These are phyloP conservation scores for Neonectria sp. DNA, from an alignment of 2,329 filamentous ascomycete species.

Conservation along the genomic window DNA sequence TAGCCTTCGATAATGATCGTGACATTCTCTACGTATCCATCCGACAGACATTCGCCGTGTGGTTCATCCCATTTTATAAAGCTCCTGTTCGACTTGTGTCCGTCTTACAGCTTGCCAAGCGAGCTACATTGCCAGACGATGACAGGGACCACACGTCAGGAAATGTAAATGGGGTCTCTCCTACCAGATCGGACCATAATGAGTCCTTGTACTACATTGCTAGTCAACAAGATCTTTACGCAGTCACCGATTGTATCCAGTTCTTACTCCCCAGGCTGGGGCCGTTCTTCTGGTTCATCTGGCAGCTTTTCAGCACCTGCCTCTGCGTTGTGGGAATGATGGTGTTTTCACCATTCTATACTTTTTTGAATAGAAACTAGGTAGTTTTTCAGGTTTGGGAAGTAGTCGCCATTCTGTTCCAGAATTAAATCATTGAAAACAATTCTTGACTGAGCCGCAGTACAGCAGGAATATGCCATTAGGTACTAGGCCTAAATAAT, in stretches of 20 bases:
- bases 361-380: constrained; percentile 47
- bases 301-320: constrained; percentile 76
- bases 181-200: constrained; percentile 5
- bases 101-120: constrained; percentile 73
- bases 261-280: constrained; percentile 79
- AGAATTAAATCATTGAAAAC: no score
- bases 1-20: constrained; percentile 77
- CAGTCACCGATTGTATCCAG: constrained; percentile 80
- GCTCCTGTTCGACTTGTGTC: constrained; percentile 79
- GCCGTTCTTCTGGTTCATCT: constrained; percentile 66
- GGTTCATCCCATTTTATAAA: constrained; percentile 83
- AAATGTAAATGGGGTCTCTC: constrained; percentile 29
- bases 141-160: constrained; percentile 28
- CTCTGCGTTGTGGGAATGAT: constrained; percentile 74
- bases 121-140: constrained; percentile 49
- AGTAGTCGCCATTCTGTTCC: no score
- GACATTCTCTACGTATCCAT: constrained; percentile 80
- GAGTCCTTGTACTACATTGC: constrained; percentile 75
- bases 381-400: no score
- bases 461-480: no score
- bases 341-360: constrained; percentile 55
- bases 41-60: constrained; percentile 82
- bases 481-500: no score
- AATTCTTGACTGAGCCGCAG: no score
- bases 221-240: constrained; percentile 88